These are phyloP conservation scores for Diaporthe humulicola DNA, from an alignment of 2,329 filamentous ascomycete genomes.

Conservation along the genomic window DNA sequence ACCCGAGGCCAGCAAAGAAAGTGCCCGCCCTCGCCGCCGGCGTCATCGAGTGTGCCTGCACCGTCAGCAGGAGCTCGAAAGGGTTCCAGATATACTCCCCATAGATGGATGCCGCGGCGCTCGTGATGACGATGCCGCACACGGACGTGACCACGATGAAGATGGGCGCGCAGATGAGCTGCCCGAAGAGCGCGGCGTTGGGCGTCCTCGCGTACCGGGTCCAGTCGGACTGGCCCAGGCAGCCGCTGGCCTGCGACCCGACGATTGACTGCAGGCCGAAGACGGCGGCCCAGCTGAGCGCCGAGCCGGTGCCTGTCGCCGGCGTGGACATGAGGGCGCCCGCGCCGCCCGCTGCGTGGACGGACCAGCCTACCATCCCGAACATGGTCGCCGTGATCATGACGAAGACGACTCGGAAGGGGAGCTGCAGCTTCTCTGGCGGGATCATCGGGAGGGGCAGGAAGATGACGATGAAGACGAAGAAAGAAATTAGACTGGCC, in stretches of 20 bases:
- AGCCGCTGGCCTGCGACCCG: slow-evolving; percentile 46
- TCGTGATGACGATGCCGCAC: slow-evolving; percentile 54
- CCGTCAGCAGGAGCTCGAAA: slow-evolving; percentile 51
- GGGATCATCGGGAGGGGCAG: slow-evolving; percentile 47
- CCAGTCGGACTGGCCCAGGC: slow-evolving; percentile 50
- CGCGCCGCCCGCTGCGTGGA: slow-evolving; percentile 46
- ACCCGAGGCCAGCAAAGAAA: slow-evolving; percentile 53
- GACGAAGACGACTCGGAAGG: slow-evolving; percentile 46
- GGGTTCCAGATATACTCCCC: slow-evolving; percentile 55
- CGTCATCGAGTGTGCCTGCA: slow-evolving; percentile 49
- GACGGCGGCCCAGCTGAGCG: slow-evolving; percentile 47
- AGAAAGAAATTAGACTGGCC: slow-evolving; percentile 47
- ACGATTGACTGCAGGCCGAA: slow-evolving; percentile 49
- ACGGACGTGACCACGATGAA: slow-evolving; percentile 53
- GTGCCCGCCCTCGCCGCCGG: slow-evolving; percentile 50
- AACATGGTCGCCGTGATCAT: slow-evolving; percentile 49
- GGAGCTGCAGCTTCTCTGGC: slow-evolving; percentile 48
- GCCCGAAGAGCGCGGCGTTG: slow-evolving; percentile 47
- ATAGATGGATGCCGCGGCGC: slow-evolving; percentile 48
- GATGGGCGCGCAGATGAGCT: slow-evolving; percentile 50
- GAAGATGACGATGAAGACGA: slow-evolving; percentile 48
- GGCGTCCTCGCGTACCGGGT: slow-evolving; percentile 48
- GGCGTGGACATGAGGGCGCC: slow-evolving; percentile 44
- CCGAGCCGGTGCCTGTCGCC: slow-evolving; percentile 44
- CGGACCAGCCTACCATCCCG: slow-evolving; percentile 49